These are phyloP conservation scores for Xylaria sp. DNA, from an alignment of 2,329 filamentous ascomycete species.

Conservation along the genomic window DNA sequence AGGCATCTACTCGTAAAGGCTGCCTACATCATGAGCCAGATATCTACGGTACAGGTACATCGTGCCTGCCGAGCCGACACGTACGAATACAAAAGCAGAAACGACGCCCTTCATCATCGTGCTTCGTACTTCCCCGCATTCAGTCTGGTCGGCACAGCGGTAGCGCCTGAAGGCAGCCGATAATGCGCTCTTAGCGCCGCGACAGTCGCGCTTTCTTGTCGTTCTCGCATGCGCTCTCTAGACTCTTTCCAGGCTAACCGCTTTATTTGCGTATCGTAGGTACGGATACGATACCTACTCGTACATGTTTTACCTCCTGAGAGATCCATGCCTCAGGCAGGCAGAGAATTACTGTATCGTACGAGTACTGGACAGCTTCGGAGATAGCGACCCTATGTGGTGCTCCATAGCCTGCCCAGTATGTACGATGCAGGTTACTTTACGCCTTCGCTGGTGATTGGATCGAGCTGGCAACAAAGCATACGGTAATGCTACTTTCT, in stretches of 20 bases:
- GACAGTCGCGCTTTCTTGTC: neutral
- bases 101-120: neutral
- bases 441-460: slow-evolving; percentile 3
- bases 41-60: neutral
- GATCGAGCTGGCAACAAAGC: neutral
- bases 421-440: slow-evolving; percentile 2
- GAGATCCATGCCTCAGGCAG: neutral
- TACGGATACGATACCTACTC: neutral
- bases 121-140: neutral
- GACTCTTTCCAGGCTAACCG: too few relatives aligned
- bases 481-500: neutral
- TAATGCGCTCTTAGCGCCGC: neutral
- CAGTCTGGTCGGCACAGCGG: neutral
- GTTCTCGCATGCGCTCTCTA: neutral
- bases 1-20: too few relatives aligned
- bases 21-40: neutral
- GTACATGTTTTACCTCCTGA: neutral
- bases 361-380: neutral
- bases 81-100: neutral
- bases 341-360: neutral
- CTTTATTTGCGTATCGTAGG: too few relatives aligned
- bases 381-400: neutral
- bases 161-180: neutral
- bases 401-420: neutral
- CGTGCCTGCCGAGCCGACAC: neutral